Base-by-base conservation (phyloP, 2,329 filamentous ascomycete species). In the Penicillium sp. region DNA sequence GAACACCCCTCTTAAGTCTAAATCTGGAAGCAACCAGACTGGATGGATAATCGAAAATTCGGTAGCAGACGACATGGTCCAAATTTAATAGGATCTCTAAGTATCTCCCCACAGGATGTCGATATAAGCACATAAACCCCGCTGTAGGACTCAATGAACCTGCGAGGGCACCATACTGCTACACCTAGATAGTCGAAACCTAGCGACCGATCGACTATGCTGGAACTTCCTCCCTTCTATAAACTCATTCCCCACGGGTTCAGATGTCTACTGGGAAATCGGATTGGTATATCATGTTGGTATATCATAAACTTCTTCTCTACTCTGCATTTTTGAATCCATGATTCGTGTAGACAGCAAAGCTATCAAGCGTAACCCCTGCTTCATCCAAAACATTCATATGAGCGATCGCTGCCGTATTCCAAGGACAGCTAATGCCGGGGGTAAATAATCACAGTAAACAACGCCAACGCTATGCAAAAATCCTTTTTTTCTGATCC, bases 401-500 rank as follows among this genome's bases (percentile, higher is more conserved):
- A 19, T n/a, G 33, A 38, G 51, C 51, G 11, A 13, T 28, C 13
- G 33, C 51, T 26, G 13, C 22, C 11, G 22, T 10, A 13, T 26
- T 42, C 42, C 19, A 30, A 37, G 52, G 52, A 42, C 52, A 55
- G 58, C 13, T 38, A 8, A 57, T 55, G 45, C 46, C 45, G 46
- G 51, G 55, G 49, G 35, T 37, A 55, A 45, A 55, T 56, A 59
- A 60, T 53, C 43, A 54, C 66, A 67, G 53, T 61, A 42, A 55
- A 62, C 76, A 77, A 75, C 74, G 75, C 75, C 71, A 68, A 33
- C 75, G 75, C 75, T 77, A 77, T 77, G 75, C 75, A 75, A 66
- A 65, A 65, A 64, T 61, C 53, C 58, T 64, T 61, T 68, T 43
- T 42, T 42, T 68, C 57, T 62, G 53, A 43, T 64, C 63, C 57